Percentiles rank a stretch among this genome's conserved stretches.
Evolutionary conservation across 2,329 filamentous ascomycete species (phyloP).

Genomic region (Colletotrichum plurivorum): DNA sequence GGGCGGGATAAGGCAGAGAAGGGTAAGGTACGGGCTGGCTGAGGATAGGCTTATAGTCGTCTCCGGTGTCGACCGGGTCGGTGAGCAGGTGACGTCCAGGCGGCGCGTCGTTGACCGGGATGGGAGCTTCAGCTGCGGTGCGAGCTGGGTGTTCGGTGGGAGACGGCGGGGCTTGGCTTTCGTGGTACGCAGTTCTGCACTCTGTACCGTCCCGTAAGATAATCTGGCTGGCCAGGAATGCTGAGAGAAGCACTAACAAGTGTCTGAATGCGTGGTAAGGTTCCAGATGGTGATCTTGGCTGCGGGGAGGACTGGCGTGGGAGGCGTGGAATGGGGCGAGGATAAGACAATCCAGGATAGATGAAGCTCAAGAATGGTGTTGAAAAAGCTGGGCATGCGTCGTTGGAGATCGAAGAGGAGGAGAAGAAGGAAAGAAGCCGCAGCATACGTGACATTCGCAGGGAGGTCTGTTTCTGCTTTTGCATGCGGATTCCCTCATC

Average conservation of each 20-base stretch:
- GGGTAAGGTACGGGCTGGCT: not conserved
- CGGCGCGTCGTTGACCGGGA: constrained; percentile 21
- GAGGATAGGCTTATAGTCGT: not conserved
- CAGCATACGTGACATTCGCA: too few species aligned
- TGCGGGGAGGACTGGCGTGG: constrained; percentile 14
- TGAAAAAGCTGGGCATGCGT: constrained; percentile 34
- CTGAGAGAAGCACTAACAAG: not conserved
- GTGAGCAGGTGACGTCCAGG: constrained; percentile 32
- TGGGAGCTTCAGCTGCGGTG: constrained; percentile 14
- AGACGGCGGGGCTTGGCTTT: constrained; percentile 21
- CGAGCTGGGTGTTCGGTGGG: constrained; percentile 1
- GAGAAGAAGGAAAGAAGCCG: too few species aligned
- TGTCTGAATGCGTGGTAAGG: not conserved
- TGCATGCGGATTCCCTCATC: not conserved
- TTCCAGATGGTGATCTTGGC: constrained; percentile 17
- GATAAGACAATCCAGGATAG: constrained; percentile 23
- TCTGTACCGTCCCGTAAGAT: too few species aligned
- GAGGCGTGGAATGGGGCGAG: constrained; percentile 18
- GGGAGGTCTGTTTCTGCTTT: not conserved
- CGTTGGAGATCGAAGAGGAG: not conserved
- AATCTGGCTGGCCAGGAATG: not conserved
- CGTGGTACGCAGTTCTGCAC: not conserved
- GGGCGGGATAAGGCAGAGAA: not conserved
- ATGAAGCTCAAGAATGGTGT: constrained; percentile 29
- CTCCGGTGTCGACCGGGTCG: constrained; percentile 16